Conservation (phyloP, 768 basidiomycete species). For the Tremella mesenterica region DNA sequence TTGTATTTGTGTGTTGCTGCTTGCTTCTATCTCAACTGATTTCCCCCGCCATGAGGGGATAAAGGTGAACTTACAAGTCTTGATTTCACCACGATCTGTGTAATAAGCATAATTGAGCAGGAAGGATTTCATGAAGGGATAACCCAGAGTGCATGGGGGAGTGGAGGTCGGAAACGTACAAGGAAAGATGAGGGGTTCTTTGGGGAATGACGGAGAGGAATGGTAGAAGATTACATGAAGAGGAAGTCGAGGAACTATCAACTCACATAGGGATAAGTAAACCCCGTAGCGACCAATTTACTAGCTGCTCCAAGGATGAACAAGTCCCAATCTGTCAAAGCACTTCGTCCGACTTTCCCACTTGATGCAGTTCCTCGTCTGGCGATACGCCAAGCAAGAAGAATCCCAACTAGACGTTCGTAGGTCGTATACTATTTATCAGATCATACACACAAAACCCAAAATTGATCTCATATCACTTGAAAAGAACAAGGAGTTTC, state of each 20-base stretch:
- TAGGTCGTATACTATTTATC: conserved; percentile 73
- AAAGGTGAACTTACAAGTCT: conserved; percentile 31
- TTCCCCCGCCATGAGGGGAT: not conserved
- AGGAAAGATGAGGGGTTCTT: too few relatives aligned
- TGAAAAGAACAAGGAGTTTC: too few relatives aligned
- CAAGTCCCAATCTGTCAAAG: conserved; percentile 75
- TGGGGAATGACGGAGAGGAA: too few relatives aligned
- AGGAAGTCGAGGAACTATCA: not conserved
- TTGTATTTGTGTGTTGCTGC: conserved; percentile 61
- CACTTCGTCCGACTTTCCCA: conserved; percentile 46
- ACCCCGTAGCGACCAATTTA: conserved; percentile 59
- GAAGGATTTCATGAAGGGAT: too few relatives aligned
- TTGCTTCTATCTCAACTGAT: conserved; percentile 47
- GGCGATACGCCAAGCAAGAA: conserved; percentile 58
- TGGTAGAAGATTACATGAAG: too few relatives aligned
- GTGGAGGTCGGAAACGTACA: too few relatives aligned
- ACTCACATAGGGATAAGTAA: conserved; percentile 69
- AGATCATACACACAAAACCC: not conserved
- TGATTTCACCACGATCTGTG: conserved; percentile 44
- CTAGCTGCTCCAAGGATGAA: conserved; percentile 91
- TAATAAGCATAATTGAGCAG: not conserved
- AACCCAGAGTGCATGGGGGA: too few relatives aligned
- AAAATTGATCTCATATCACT: too few relatives aligned
- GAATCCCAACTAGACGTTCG: conserved; percentile 82
- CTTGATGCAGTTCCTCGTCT: conserved; percentile 49